Evolutionary conservation across 441 rosid species (phyloP).

Genomic region (Corymbia citriodora): DNA sequence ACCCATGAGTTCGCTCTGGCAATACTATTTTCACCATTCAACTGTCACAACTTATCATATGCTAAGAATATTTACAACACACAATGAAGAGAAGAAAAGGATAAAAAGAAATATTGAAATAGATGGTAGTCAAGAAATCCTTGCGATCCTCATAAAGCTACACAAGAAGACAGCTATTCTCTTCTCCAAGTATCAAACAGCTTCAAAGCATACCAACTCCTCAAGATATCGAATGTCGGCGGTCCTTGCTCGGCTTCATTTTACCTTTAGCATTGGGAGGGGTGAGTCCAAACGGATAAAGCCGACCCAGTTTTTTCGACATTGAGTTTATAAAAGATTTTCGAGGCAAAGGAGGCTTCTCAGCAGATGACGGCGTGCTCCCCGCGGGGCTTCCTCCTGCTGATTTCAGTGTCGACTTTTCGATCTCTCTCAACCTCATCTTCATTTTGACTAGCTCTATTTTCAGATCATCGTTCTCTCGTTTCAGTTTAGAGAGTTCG

Average conservation of each 20-base stretch:
- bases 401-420: constrained; percentile 31
- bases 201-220: background rate
- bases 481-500: constrained; percentile 50
- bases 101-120: background rate
- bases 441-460: constrained; percentile 76
- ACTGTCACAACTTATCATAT: background rate
- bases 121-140: background rate
- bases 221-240: constrained; percentile 91
- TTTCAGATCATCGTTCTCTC: constrained; percentile 83
- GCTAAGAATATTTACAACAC: constrained; percentile 27
- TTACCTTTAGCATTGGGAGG: constrained; percentile 39
- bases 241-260: constrained; percentile 61
- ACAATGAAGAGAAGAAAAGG: constrained; percentile 1
- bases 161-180: background rate
- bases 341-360: constrained; percentile 75
- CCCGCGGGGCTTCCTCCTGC: constrained; percentile 28
- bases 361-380: constrained; percentile 29
- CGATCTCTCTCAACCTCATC: constrained; percentile 72
- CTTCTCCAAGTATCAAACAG: background rate
- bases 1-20: background rate
- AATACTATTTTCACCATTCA: background rate
- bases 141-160: constrained; percentile 11
- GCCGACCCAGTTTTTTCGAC: constrained; percentile 71
- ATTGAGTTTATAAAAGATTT: constrained; percentile 76
- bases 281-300: constrained; percentile 61